Base-by-base conservation (phyloP, 345 rosid species). In the Corchorus capsularis region DNA sequence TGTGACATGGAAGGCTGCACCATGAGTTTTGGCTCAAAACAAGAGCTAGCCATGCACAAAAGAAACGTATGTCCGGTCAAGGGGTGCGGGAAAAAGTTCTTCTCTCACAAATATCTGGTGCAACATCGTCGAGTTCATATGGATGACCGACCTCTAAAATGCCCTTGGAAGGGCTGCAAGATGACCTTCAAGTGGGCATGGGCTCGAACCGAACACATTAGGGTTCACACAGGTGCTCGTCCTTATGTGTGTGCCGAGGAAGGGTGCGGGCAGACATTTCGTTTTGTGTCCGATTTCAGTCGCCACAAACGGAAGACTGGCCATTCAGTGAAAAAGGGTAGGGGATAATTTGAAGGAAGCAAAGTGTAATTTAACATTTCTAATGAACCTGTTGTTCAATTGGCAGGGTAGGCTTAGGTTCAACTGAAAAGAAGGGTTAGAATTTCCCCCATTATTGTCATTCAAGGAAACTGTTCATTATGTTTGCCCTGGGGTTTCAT, bases 181-280 rank as follows among this genome's bases (percentile, higher is more conserved):
- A 93, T 93, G 98, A 81, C 97, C 32, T 96, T 96, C 83, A 96
- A 96, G 85, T 96, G 98, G 98, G 97, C 98, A 20, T 96, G 99
- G 99, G 97, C 99, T 9, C 79, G 98, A 37, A 96, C 99, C 0
- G 98, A 96, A 78, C 99, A 96, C 79, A 84, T 92, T 6, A 85
- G 99, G 86, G 99, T 93, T 78, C 99, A 96, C 90, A 96, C 99
- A 11, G 99, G 99, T 32, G 99, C 83, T 20, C 93, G 98, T 17
- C 99, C 99, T 49, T 96, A 93, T 2, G 82, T 85, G 54, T 96
- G 99, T 8, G 89, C 80, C 6, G 97, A 92, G 79, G 87, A 88
- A 1, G 96, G 93, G 54, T 93, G 99, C 20, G 98, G 91, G 41
- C 97, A 96, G 87, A 93, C 99, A 4, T 93, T 96, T 80, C 76